Percentiles rank a stretch among this genome's conserved stretches.
These are phyloP conservation scores for Fusarium palustre DNA, from an alignment of 2,329 filamentous ascomycete genomes.

Conservation along the genomic window DNA sequence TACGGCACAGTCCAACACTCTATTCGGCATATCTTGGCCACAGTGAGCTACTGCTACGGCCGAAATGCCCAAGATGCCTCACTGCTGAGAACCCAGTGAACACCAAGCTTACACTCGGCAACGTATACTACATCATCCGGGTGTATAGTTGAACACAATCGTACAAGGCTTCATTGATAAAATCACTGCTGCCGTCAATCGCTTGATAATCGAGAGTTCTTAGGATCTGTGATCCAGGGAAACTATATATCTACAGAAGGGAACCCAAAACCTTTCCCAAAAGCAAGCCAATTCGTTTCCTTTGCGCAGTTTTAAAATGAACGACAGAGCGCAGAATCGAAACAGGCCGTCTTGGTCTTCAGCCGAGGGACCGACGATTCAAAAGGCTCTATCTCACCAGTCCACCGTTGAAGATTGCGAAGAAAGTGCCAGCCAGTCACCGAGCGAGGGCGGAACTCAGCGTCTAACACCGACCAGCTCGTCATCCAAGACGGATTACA, in stretches of 20 bases:
- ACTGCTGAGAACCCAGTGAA: background rate
- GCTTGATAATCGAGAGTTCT: background rate
- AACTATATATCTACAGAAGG: background rate
- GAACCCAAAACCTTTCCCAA: background rate
- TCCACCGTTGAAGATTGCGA: slow-evolving; percentile 18
- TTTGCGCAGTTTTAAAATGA: slow-evolving; percentile 12
- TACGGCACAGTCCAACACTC: slow-evolving; percentile 22
- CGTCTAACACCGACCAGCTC: slow-evolving; percentile 30
- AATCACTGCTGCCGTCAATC: too few relatives aligned
- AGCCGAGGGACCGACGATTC: slow-evolving; percentile 5
- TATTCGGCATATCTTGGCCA: slow-evolving; percentile 13
- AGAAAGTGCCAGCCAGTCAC: slow-evolving; percentile 16
- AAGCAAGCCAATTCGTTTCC: background rate
- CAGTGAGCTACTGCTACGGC: background rate
- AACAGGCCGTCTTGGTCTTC: slow-evolving; percentile 22
- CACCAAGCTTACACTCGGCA: background rate
- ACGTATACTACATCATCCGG: background rate
- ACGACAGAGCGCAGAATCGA: slow-evolving; percentile 1
- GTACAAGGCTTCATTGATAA: slow-evolving; percentile 8
- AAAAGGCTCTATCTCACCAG: slow-evolving; percentile 1
- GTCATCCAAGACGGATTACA: slow-evolving; percentile 26
- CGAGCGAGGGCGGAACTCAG: slow-evolving; percentile 14
- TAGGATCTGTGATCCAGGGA: background rate
- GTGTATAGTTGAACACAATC: background rate
- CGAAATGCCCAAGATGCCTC: background rate